Base-by-base conservation (phyloP, 257 asterid species). In the Solanum peruvianum region DNA sequence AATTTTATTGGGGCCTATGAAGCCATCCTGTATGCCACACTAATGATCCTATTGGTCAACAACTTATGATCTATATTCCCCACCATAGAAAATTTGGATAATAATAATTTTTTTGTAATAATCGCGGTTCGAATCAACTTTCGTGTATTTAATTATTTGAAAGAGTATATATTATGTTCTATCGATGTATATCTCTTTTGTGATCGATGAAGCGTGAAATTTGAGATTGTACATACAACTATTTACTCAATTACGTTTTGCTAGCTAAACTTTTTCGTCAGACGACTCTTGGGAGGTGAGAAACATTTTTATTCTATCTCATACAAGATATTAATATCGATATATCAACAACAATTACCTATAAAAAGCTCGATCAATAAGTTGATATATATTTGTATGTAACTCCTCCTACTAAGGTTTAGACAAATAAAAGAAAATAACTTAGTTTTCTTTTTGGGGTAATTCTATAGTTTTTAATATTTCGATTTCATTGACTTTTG, bases 1-100 rank as follows among this genome's bases (percentile, higher is more conserved):
- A 45, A 78, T 45, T 64, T 83, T 49, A 13, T 29, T 56, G 75
- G 85, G 86, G 11, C 87, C 93, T 90, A 89, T 23, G 3, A 13
- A 60, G 15, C 84, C 85, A 87, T 70, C 91, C 89, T 90, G 90
- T 88, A 89, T 90, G 91, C 92, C 93, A 91, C 95, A 91, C 90
- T 89, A 89, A 85, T 88, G 82, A 69, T 89, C 90, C 90, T 83
- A 90, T 91, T 92, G 94, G 94, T 88, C 91, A 82, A 87, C 70
- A 88, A 91, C 88, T 35, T 67, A 35, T 88, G 82, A 75, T 86
- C 86, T 78, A 83, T 72, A 80, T 90, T 6, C 84, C 84, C 42
- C 23, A 27, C 67, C 42, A 25, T 27, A 78, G 25, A 2, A 78
- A 78, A 78, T 45, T 45, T 8, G 23, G 83, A 44, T 76, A 7